phyloP scores from a whole-genome alignment of 2,329 filamentous ascomycete species.

The Arthrobotrys pseudoclavata region DNA sequence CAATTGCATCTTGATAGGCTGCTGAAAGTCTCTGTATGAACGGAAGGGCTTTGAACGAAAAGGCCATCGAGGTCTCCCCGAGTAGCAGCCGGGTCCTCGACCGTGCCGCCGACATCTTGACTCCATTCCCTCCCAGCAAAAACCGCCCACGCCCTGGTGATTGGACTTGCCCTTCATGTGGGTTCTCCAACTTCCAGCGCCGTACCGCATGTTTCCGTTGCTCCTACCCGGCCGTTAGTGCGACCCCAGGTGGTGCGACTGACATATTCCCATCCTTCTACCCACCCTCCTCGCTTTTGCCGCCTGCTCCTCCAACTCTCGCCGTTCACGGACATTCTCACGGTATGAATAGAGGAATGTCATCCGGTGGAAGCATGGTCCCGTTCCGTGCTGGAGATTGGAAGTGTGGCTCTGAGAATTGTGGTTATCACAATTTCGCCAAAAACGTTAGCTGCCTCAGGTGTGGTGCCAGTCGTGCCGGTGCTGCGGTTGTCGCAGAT shows the following conservation, averaged over 20 bases:
- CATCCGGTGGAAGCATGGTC: conserved; percentile 72
- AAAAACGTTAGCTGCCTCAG: conserved; percentile 99
- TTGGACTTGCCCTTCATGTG: conserved; percentile 98
- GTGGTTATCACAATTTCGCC: conserved; percentile 98
- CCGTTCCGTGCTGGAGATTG: conserved; percentile 98
- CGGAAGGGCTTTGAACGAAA: conserved; percentile 95
- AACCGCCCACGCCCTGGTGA: conserved; percentile 96
- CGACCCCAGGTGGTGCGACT: conserved; percentile 76
- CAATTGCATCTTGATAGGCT: conserved; percentile 72
- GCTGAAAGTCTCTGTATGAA: conserved; percentile 99
- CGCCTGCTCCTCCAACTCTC: conserved; percentile 76
- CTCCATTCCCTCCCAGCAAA: conserved; percentile 97
- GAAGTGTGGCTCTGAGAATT: conserved; percentile 98
- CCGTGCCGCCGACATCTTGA: conserved; percentile 93
- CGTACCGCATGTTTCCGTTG: conserved; percentile 98
- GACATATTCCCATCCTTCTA: conserved; percentile 76
- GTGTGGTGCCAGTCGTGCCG: conserved; percentile 93
- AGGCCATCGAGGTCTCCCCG: conserved; percentile 97
- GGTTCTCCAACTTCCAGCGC: conserved; percentile 99
- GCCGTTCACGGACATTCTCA: conserved; percentile 68
- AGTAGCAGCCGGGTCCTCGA: conserved; percentile 97
- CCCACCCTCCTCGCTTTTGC: conserved; percentile 81
- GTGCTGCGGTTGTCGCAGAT: conserved; percentile 93
- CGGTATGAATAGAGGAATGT: conserved; percentile 67
- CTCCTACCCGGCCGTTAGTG: conserved; percentile 94